Evolutionary conservation across 208 protist species (phyloP).

Genomic region (Naegleria fowleri): DNA sequence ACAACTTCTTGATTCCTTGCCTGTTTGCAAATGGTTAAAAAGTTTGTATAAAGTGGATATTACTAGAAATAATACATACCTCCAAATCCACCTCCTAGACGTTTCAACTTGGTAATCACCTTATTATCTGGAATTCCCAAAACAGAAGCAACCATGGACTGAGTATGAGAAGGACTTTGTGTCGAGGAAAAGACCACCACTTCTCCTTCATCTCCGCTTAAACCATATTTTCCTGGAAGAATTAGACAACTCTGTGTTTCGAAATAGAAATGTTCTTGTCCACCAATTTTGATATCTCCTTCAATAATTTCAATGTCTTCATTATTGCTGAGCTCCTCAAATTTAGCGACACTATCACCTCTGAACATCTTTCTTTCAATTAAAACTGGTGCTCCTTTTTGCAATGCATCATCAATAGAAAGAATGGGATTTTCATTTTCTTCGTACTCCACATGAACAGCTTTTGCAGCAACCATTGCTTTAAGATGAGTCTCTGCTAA

Average conservation of each 20-base stretch:
- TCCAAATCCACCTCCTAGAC: too few relatives aligned
- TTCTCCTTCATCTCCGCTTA: conserved; percentile 49
- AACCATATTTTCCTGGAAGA: conserved; percentile 40
- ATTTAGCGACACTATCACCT: conserved; percentile 30
- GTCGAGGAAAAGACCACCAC: conserved; percentile 56
- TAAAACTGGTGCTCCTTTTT: conserved; percentile 11
- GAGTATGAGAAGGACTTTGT: too few relatives aligned
- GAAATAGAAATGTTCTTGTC: conserved; percentile 84
- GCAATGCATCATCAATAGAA: conserved; percentile 51
- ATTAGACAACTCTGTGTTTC: conserved; percentile 63
- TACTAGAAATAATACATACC: too few relatives aligned
- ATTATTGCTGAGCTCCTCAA: neutral
- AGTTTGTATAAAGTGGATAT: conserved; percentile 69
- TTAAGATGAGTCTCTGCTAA: conserved; percentile 48
- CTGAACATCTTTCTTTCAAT: neutral
- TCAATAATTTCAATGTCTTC: conserved; percentile 48
- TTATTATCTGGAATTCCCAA: too few relatives aligned
- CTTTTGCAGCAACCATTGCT: conserved; percentile 37
- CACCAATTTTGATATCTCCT: conserved; percentile 53
- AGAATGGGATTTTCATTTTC: conserved; percentile 36
- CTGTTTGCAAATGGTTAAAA: too few relatives aligned
- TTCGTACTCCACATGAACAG: conserved; percentile 40
- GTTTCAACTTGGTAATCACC: too few relatives aligned
- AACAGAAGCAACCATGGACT: too few relatives aligned
- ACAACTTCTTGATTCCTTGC: conserved; percentile 70